Evolutionary conservation across 805 yeast species (phyloP).

Genomic region (Komagataella populi): DNA sequence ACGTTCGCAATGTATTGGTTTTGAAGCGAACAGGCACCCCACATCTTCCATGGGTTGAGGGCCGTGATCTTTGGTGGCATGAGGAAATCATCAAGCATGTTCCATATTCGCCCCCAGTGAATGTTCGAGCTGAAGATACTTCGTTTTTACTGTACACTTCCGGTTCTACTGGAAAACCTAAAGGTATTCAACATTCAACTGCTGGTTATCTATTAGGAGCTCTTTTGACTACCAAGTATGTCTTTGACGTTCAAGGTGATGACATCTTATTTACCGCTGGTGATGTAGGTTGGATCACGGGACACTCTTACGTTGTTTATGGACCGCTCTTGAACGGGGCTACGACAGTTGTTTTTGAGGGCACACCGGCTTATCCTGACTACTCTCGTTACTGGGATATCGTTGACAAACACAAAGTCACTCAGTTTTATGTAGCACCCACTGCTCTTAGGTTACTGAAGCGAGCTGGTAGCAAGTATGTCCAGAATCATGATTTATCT

Average conservation of each 20-base stretch:
- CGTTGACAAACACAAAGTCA: constrained; percentile 55
- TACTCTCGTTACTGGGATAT: constrained; percentile 73
- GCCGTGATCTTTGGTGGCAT: constrained; percentile 70
- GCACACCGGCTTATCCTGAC: constrained; percentile 79
- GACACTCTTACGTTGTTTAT: constrained; percentile 72
- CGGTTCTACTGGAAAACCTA: constrained; percentile 83
- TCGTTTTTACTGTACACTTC: constrained; percentile 72
- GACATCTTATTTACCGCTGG: constrained; percentile 79
- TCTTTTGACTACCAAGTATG: constrained; percentile 56
- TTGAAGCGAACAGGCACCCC: constrained; percentile 59
- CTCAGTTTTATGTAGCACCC: constrained; percentile 77
- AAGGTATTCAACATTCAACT: constrained; percentile 74
- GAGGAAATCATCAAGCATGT: constrained; percentile 53
- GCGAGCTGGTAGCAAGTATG: constrained; percentile 55
- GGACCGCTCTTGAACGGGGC: constrained; percentile 72
- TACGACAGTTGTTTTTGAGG: constrained; percentile 72
- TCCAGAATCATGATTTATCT: constrained; percentile 46
- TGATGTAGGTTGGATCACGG: constrained; percentile 88
- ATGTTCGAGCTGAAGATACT: constrained; percentile 72
- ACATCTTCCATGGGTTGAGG: constrained; percentile 31
- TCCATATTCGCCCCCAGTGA: constrained; percentile 59
- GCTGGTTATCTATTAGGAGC: constrained; percentile 74
- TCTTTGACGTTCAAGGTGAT: constrained; percentile 62
- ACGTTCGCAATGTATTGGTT: constrained; percentile 57
- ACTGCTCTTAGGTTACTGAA: constrained; percentile 68